Conservation (phyloP, 2,329 filamentous ascomycete genomes). For the Aspergillus novoparasiticus region DNA sequence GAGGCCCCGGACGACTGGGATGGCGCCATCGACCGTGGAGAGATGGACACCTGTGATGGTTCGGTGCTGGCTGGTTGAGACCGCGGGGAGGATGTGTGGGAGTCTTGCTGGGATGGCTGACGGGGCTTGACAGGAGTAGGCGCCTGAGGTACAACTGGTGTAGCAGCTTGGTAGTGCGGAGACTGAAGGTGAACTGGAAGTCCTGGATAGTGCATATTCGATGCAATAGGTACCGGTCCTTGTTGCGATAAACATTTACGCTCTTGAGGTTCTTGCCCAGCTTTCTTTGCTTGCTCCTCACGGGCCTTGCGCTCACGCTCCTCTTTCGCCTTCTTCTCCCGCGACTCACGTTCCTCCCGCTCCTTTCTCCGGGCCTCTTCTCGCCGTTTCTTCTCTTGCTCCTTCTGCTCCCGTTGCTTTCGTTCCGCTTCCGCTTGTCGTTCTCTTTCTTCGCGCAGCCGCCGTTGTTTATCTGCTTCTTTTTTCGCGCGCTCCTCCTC, state of each 20-base stretch:
- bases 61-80: conserved; percentile 51
- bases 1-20: conserved; percentile 67
- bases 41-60: conserved; percentile 65
- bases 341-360: conserved; percentile 60
- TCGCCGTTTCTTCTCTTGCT: conserved; percentile 76
- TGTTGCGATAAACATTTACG: conserved; percentile 62
- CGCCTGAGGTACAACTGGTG: conserved; percentile 79
- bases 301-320: conserved; percentile 61
- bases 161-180: conserved; percentile 76
- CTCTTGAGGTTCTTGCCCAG: conserved; percentile 12
- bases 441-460: conserved; percentile 81
- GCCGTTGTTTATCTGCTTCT: conserved; percentile 79
- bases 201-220: conserved; percentile 55
- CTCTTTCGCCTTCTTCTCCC: conserved; percentile 67
- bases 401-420: conserved; percentile 77
- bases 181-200: conserved; percentile 63
- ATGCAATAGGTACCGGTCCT: conserved; percentile 57
- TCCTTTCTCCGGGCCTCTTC: conserved; percentile 76
- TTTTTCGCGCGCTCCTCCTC: conserved; percentile 85
- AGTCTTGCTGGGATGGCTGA: conserved; percentile 77
- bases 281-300: conserved; percentile 52
- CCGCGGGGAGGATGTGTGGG: conserved; percentile 67
- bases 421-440: conserved; percentile 82
- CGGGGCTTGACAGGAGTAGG: conserved; percentile 77
- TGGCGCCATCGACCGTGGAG: conserved; percentile 63